Percentiles rank a stretch among this genome's conserved stretches.
Evolutionary conservation across 352 stramenopile genomes (phyloP).

Genomic region (Globisporangium irregulare): DNA sequence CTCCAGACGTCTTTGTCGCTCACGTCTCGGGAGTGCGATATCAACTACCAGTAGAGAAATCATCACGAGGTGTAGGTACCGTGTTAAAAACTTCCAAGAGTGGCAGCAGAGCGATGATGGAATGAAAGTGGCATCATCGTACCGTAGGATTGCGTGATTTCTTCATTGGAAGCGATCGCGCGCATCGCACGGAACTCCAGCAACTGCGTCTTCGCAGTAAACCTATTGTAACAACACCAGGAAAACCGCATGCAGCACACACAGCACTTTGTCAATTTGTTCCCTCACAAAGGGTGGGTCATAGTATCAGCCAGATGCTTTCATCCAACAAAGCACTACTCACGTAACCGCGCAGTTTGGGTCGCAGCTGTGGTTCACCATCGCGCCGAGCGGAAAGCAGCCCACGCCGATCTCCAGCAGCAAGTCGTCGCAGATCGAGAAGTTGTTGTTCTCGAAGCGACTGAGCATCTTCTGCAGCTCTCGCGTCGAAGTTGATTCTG

Average conservation of each 20-base stretch:
- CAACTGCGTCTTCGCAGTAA: conserved; percentile 35
- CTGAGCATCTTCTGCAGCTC: conserved; percentile 64
- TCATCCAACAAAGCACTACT: conserved; percentile 11
- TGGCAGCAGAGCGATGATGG: not conserved
- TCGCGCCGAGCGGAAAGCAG: conserved; percentile 62
- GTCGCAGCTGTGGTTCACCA: conserved; percentile 78
- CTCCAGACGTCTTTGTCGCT: conserved; percentile 43
- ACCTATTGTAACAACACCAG: conserved; percentile 20
- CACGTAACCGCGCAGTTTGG: conserved; percentile 70
- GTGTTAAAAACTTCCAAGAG: not conserved
- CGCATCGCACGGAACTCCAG: conserved; percentile 58
- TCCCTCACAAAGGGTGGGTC: no score
- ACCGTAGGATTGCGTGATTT: conserved; percentile 74
- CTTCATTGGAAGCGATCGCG: conserved; percentile 40
- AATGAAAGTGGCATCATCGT: conserved; percentile 2
- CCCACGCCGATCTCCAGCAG: conserved; percentile 51
- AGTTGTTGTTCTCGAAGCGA: conserved; percentile 79
- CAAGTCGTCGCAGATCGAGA: conserved; percentile 67
- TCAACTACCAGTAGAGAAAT: conserved; percentile 38
- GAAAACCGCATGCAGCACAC: not conserved
- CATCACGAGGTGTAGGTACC: not conserved
- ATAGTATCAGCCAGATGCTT: no score
- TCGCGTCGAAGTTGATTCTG: conserved; percentile 22
- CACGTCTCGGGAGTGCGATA: conserved; percentile 39
- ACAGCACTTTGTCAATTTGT: not conserved